Evolutionary conservation across 345 rosid genomes (phyloP), one percentile per base, ranked within the genome.

Genomic region (Rhizophora apiculata): DNA sequence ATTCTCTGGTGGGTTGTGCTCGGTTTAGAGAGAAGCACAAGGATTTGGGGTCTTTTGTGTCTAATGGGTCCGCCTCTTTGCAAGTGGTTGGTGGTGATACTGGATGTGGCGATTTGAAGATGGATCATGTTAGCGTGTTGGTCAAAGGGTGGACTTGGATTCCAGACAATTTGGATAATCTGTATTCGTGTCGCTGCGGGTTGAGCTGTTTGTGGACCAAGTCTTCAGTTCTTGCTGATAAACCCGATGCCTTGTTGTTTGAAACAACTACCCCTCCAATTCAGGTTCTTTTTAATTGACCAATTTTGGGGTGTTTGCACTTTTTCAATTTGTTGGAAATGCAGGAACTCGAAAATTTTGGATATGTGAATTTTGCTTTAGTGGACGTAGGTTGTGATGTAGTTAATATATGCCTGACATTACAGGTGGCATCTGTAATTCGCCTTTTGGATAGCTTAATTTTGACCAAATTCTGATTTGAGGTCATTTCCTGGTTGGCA

Each of bases 101-200:
- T 67, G 75, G 71, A 57, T 91, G 96, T 62, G 63, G 67, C 65
- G 82, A 74, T 67, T 76, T 86, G 78, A 87, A 84, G 70, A 81
- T 87, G 88, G 80, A 72, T 0, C 87, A 89, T 51, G 98, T 86
- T 55, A 86, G 79, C 46, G 85, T 91, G 65, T 79, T 89, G 87
- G 95, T 94, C 30, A 89, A 91, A 75, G 89, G 96, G 49, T 94
- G 98, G 98, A 94, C 96, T 76, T 94, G 98, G 97, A 78, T 94
- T 82, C 98, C 97, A 6, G 93, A 92, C 80, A 89, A 91, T 86
- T 78, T 94, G 87, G 96, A 91, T 60, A 94, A 88, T 82, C 63
- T 91, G 76, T 94, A 91, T 70, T 79, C 87, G 27, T 94, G 96
- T 80, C 75, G 85, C 6, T 91, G 98, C 69, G 96, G 93, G 65